These are phyloP conservation scores for Apiotrichum laibachii DNA, from an alignment of 1,284 basidiomycete genomes.

Conservation along the genomic window DNA sequence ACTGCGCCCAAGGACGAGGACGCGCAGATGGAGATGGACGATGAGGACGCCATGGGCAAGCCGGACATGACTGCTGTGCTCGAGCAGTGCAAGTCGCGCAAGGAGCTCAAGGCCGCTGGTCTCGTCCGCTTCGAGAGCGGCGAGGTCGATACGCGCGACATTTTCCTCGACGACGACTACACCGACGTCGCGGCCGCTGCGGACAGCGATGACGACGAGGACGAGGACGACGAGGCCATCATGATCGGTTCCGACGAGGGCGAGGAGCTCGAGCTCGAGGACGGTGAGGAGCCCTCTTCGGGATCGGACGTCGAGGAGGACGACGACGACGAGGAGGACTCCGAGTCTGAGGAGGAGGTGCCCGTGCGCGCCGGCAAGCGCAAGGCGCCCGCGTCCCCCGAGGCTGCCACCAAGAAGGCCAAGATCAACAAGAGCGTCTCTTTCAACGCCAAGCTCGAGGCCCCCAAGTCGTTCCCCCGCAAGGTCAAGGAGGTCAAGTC, in stretches of 20 bases:
- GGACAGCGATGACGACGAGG: constrained; percentile 46
- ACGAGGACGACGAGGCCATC: constrained; percentile 35
- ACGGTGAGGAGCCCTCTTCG: constrained; percentile 43
- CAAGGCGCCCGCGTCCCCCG: constrained; percentile 21
- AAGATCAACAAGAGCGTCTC: constrained; percentile 31
- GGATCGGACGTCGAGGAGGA: constrained; percentile 40
- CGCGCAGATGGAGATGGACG: constrained; percentile 20
- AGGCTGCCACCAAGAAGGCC: constrained; percentile 19
- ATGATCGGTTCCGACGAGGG: constrained; percentile 41
- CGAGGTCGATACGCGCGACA: constrained; percentile 58
- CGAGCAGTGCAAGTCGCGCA: constrained; percentile 64
- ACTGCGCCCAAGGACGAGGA: constrained; percentile 54
- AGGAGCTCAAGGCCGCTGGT: constrained; percentile 55
- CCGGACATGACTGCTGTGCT: constrained; percentile 52
- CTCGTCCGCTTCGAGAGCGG: constrained; percentile 61
- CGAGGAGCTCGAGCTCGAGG: constrained; percentile 46
- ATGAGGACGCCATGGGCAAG: constrained; percentile 20
- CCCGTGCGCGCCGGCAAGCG: constrained; percentile 18
- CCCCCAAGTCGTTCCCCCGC: constrained; percentile 17
- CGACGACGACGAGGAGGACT: constrained; percentile 32
- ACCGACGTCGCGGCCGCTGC: constrained; percentile 31
- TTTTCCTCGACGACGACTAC: constrained; percentile 61
- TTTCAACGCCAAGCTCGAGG: constrained; percentile 31
- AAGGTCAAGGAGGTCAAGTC: constrained; percentile 14
- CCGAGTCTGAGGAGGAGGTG: constrained; percentile 31